Conservation (phyloP, 768 basidiomycete species). For the Tylopilus rubrobrunneus region DNA sequence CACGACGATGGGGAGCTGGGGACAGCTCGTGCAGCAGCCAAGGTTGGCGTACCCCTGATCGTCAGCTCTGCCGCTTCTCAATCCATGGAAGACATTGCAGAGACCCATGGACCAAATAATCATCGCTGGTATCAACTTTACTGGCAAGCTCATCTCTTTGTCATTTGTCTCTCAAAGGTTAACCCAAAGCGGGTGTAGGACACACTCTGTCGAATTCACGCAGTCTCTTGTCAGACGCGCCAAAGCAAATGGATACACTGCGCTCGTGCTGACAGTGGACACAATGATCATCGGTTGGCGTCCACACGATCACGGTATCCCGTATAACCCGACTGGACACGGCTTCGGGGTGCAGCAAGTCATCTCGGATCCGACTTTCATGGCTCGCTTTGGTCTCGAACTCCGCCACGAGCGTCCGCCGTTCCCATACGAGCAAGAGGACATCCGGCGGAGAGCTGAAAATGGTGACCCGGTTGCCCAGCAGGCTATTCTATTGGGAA, state of each 20-base stretch:
- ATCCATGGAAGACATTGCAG: slow-evolving; percentile 37
- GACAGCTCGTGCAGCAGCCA: slow-evolving; percentile 33
- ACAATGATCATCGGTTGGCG: slow-evolving; percentile 21
- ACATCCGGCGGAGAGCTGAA: slow-evolving; percentile 21
- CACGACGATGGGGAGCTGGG: slow-evolving; percentile 36
- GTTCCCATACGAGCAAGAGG: slow-evolving; percentile 36
- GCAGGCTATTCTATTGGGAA: slow-evolving; percentile 17
- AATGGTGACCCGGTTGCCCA: slow-evolving; percentile 32
- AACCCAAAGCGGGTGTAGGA: neutral
- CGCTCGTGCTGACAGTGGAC: slow-evolving; percentile 31
- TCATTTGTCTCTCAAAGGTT: neutral
- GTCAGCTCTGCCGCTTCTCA: slow-evolving; percentile 34
- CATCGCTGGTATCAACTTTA: slow-evolving; percentile 51
- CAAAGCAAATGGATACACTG: slow-evolving; percentile 38
- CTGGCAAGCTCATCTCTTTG: slow-evolving; percentile 25
- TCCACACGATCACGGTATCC: slow-evolving; percentile 32
- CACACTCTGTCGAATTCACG: slow-evolving; percentile 14
- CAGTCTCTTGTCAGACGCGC: slow-evolving; percentile 41
- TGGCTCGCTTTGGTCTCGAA: slow-evolving; percentile 23
- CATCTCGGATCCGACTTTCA: slow-evolving; percentile 38
- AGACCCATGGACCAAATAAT: slow-evolving; percentile 37
- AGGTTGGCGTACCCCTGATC: slow-evolving; percentile 42
- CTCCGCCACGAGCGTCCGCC: slow-evolving; percentile 21
- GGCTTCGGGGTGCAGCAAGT: slow-evolving; percentile 33
- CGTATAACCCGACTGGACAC: slow-evolving; percentile 34